Base-by-base conservation (phyloP, 768 basidiomycete species). In the Amanita jacksonii region DNA sequence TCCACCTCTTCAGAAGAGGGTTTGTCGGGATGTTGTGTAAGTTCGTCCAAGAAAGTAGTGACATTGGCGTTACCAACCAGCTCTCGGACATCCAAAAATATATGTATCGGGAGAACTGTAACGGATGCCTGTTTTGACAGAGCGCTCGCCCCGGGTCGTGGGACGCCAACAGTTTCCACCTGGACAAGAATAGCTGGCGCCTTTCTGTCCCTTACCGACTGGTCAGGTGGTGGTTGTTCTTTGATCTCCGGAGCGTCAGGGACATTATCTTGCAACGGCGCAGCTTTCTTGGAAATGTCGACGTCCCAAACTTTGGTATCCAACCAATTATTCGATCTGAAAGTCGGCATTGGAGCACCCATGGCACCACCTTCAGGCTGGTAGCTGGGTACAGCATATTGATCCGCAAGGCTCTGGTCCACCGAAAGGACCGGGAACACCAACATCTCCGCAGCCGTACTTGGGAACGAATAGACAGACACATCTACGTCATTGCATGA, bases 381-480 rank as follows among this genome's bases (percentile, higher is more conserved):
- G 32, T 54, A 38, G 53, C 76, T 74, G 5, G 48, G 46, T 15
- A 57, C 41, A 27, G 67, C 51, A 58, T 85, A 84, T 48, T 85
- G 83, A 5, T 60, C 61, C 10, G 66, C 56, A 13, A 93, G 73
- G 49, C 76, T 61, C n/a, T 69, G 70, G 54, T 93, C 91, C 8
- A 78, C 79, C 38, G 91, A 73, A 13, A 94, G 54, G 34, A 94
- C 61, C 9, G 90, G 90, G 10, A 72, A 69, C 19, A 79, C 74
- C 15, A 52, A 47, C 36, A 66, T 41, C 16, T 54, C 54, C 6
- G 49, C 52, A 28, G 48, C 34, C 25, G 24, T 35, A 25, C 10
- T 24, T 16, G 8, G 32, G 9, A 41, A 41, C 1, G 38, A 40
- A 32, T 45, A 28, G 28, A 38, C 45, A 32, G 41, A 23, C 20